Percentiles rank a stretch among this genome's conserved stretches.
phyloP scores from a whole-genome alignment of 2,329 filamentous ascomycete species.

The Knufia fluminis region DNA sequence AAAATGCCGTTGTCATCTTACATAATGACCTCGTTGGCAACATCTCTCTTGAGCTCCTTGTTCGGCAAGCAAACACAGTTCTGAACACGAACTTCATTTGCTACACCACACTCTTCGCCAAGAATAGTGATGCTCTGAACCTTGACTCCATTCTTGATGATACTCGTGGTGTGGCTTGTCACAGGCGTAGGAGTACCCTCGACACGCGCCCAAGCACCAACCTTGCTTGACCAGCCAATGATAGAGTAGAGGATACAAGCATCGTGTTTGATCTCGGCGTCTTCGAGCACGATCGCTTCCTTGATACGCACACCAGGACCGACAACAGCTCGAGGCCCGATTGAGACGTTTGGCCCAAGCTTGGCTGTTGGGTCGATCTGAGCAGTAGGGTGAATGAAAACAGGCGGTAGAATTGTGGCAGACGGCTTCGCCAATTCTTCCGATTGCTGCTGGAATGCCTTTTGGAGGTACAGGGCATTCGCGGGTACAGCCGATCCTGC shows the following conservation, averaged over 20 bases:
- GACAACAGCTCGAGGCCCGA: conserved; percentile 77
- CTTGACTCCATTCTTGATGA: conserved; percentile 96
- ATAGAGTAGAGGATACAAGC: conserved; percentile 93
- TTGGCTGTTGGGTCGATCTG: conserved; percentile 90
- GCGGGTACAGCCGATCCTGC: conserved; percentile 93
- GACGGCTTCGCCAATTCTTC: conserved; percentile 75
- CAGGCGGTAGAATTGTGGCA: conserved; percentile 78
- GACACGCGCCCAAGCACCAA: conserved; percentile 96
- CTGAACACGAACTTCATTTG: conserved; percentile 89
- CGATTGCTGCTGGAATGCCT: conserved; percentile 76
- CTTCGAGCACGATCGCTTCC: conserved; percentile 91
- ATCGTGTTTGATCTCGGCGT: conserved; percentile 92
- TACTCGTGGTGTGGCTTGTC: conserved; percentile 81
- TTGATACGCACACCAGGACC: conserved; percentile 86
- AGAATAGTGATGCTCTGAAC: conserved; percentile 97
- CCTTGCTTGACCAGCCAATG: conserved; percentile 90
- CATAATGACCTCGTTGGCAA: conserved; percentile 71
- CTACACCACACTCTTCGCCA: conserved; percentile 89
- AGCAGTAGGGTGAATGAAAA: conserved; percentile 90
- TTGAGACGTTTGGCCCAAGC: conserved; percentile 91
- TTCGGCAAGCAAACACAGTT: conserved; percentile 97
- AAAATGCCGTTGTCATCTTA: conserved; percentile 30
- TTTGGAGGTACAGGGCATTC: conserved; percentile 91
- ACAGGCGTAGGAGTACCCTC: conserved; percentile 87
- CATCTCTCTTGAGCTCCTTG: conserved; percentile 95